phyloP scores from a whole-genome alignment of 2,329 filamentous ascomycete genomes.

The Pestalotiopsis sp. region DNA sequence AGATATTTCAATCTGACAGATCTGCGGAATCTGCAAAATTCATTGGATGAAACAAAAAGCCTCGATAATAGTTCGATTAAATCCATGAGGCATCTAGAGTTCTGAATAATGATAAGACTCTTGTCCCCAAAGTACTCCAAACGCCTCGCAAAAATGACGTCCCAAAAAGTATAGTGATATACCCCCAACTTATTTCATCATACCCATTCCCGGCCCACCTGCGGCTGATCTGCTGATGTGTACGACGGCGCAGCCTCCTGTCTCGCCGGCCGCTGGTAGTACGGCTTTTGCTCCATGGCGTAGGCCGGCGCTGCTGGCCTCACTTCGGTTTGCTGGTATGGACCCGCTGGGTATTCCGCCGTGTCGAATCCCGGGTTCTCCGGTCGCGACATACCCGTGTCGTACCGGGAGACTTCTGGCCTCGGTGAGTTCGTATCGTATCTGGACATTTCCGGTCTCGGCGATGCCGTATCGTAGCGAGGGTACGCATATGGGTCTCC shows the following conservation, averaged over 20 bases:
- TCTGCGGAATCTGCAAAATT: too few species aligned
- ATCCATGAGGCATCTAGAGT: background rate
- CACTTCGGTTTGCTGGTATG: background rate
- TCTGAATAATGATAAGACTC: background rate
- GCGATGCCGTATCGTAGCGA: background rate
- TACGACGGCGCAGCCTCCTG: background rate
- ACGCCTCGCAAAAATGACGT: background rate
- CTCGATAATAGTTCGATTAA: background rate
- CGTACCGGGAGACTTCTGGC: background rate
- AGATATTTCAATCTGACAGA: too few species aligned
- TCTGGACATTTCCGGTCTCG: background rate
- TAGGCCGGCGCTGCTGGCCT: background rate
- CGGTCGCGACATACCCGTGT: background rate
- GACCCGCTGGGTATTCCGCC: background rate
- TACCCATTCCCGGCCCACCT: conserved; percentile 7
- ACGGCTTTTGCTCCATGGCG: conserved; percentile 11
- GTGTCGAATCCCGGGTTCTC: background rate
- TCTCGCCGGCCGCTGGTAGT: conserved; percentile 1
- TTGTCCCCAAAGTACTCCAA: background rate
- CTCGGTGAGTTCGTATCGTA: background rate
- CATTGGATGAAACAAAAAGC: too few species aligned
- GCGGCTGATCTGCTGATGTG: background rate
- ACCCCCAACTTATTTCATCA: background rate
- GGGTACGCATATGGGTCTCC: background rate
- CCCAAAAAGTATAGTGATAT: background rate